Evolutionary conservation across 371 early-diverging fungal species (phyloP), one percentile per base, ranked within the genome.

Genomic region (Mortierella polycephala): DNA sequence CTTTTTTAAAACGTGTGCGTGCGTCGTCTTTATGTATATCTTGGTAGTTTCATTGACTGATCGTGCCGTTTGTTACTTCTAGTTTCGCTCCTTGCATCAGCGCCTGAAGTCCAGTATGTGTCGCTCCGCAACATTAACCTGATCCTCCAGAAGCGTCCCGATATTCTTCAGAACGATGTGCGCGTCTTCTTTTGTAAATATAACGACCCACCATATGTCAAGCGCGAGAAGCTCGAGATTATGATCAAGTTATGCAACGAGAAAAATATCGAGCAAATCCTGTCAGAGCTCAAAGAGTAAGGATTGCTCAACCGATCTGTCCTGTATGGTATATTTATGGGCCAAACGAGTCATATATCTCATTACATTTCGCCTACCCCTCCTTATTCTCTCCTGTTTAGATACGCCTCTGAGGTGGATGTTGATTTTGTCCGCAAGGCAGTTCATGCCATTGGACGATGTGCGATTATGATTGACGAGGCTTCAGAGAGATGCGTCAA

Each of bases 131-230:
- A 98, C 83, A 98, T 98, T 69, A 88, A 92, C 67, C 85, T 99
- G n/a, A 93, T 99, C 52, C 87, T 98, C 41, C 98, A 99, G 83
- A 92, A 93, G 80, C 88, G 94, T 57, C 95, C 97, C 7, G 95
- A 95, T 40, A 88, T 97, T 12, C 83, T 98, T 55, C 89, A 87
- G 23, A 91, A 93, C 68, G 98, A 98, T 81, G 93, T 97, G 69
- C 91, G 95, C 40, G 95, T 96, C 20, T 98, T 99, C 84, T 99
- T 98, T 77, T 97, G 96, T 85, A 98, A 98, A 85, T 99, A 96
- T 86, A 96, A 98, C 81, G 99, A 99, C 83, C 99, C 99, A 20
- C 94, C 94, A 69, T 98, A 98, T 76, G 98, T 99, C 59, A 99
- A 98, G 79, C 86, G 96, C 55, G 98, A 95, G 62, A 99, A 99